phyloP scores from a whole-genome alignment of 2,329 filamentous ascomycete genomes.

The Zopfia rhizophila region DNA sequence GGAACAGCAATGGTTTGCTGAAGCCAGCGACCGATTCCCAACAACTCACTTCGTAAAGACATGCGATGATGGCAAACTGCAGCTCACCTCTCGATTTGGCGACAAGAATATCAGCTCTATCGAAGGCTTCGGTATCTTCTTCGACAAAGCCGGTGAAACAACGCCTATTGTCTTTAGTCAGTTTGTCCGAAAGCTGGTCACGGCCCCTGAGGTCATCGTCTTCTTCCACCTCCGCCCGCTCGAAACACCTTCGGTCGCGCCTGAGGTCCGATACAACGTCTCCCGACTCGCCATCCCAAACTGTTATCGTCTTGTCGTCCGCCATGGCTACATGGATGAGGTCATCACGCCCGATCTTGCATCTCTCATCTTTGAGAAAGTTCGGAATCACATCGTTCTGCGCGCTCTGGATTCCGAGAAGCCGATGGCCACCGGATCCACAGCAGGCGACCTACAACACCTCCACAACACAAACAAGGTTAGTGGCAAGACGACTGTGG shows the following conservation, averaged over 20 bases:
- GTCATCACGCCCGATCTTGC: constrained; percentile 73
- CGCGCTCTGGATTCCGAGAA: constrained; percentile 40
- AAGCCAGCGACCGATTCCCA: constrained; percentile 67
- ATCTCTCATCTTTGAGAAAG: constrained; percentile 65
- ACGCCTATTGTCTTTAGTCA: constrained; percentile 76
- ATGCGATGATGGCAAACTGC: constrained; percentile 41
- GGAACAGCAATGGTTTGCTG: constrained; percentile 78
- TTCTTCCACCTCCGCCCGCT: constrained; percentile 79
- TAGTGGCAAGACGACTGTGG: constrained; percentile 9
- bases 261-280: constrained; percentile 61
- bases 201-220: constrained; percentile 73
- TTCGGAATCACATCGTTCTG: constrained; percentile 55
- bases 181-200: constrained; percentile 76
- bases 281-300: constrained; percentile 63
- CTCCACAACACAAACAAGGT: constrained; percentile 18
- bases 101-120: constrained; percentile 46
- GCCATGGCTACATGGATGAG: constrained; percentile 79
- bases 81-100: constrained; percentile 55
- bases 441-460: constrained; percentile 7
- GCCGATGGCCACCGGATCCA: constrained; percentile 11
- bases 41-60: constrained; percentile 58
- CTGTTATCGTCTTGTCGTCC: constrained; percentile 74
- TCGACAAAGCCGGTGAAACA: constrained; percentile 77
- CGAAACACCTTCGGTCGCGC: constrained; percentile 59
- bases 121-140: constrained; percentile 75